phyloP scores from a whole-genome alignment of 306 rosid genomes.

The Gastrolobium villosum region DNA sequence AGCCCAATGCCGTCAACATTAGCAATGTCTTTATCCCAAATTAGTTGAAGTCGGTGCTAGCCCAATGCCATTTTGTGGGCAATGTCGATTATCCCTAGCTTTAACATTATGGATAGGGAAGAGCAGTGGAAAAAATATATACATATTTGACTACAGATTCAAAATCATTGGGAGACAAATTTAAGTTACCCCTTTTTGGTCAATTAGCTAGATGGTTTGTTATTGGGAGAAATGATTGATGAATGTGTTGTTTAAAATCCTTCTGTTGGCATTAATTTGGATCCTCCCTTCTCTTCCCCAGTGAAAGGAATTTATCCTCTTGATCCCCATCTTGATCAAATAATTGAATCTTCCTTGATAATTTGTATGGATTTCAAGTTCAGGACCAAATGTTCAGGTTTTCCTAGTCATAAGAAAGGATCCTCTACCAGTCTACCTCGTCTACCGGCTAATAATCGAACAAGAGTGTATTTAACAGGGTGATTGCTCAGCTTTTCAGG shows the following conservation, averaged over 20 bases:
- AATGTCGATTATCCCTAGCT: not conserved
- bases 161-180: not conserved
- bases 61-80: not conserved
- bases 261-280: not conserved
- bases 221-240: not conserved
- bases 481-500: not conserved
- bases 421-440: not conserved
- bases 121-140: not conserved
- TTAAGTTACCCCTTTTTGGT: conserved; percentile 7
- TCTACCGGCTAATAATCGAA: not conserved
- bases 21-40: too few species aligned
- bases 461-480: not conserved
- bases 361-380: conserved; percentile 9
- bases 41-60: not conserved
- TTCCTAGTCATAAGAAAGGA: not conserved
- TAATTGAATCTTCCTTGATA: not conserved
- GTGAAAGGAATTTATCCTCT: not conserved
- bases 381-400: not conserved
- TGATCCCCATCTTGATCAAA: not conserved
- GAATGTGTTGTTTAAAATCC: conserved; percentile 25
- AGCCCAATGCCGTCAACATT: not conserved
- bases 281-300: not conserved
- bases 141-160: not conserved
- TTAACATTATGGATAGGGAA: not conserved
- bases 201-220: conserved; percentile 7